Conservation (phyloP, 2,329 filamentous ascomycete genomes). For the Fusarium camptoceras region DNA sequence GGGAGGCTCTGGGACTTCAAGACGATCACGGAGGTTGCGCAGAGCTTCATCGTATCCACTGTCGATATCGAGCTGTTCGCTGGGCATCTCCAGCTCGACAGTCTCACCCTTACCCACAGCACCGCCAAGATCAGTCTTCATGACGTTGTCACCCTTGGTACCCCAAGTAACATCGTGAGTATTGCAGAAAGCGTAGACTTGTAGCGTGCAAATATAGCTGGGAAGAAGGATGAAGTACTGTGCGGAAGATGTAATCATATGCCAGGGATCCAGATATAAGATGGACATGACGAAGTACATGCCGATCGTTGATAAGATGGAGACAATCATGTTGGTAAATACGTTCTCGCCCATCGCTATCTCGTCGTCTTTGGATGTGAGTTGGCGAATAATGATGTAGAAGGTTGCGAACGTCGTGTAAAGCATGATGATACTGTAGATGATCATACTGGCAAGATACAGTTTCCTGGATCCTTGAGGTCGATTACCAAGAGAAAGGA, state of each 20-base stretch:
- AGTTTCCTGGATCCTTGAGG: conserved; percentile 94
- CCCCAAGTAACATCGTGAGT: conserved; percentile 49
- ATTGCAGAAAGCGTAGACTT: conserved; percentile 91
- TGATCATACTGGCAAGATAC: conserved; percentile 87
- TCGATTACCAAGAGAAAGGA: conserved; percentile 93
- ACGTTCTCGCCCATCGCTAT: conserved; percentile 83
- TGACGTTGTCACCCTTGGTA: conserved; percentile 97
- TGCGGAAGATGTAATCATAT: conserved; percentile 92
- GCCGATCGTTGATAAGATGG: conserved; percentile 87
- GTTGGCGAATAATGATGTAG: conserved; percentile 88
- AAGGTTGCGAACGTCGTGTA: conserved; percentile 92
- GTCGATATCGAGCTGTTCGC: conserved; percentile 97
- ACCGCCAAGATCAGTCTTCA: conserved; percentile 90
- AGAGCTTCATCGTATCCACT: conserved; percentile 97
- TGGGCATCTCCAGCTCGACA: conserved; percentile 97
- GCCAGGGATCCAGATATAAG: conserved; percentile 97
- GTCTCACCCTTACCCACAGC: conserved; percentile 82
- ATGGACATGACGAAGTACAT: conserved; percentile 97
- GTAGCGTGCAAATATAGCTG: conserved; percentile 94
- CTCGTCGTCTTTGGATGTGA: conserved; percentile 62
- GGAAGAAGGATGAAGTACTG: conserved; percentile 96
- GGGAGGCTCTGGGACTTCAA: conserved; percentile 77
- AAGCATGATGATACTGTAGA: conserved; percentile 94
- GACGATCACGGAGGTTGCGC: conserved; percentile 90
- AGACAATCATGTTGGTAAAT: conserved; percentile 95